These are phyloP conservation scores for Lecanoromycetidae sp. DNA, from an alignment of 2,329 filamentous ascomycete species.

Conservation along the genomic window DNA sequence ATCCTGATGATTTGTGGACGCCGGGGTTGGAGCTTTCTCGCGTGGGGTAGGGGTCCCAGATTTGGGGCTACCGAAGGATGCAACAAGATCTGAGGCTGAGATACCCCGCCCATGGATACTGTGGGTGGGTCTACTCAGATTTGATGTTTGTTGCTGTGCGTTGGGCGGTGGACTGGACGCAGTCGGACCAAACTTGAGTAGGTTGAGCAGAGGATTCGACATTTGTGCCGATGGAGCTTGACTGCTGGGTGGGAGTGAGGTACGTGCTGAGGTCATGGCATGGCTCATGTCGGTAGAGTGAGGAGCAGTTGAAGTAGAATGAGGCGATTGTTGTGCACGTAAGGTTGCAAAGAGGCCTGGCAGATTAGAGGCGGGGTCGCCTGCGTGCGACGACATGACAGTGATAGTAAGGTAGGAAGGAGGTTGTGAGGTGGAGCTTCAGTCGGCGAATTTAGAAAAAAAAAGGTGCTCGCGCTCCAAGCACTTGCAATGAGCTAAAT, in stretches of 20 bases:
- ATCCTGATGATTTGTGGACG: constrained; percentile 57
- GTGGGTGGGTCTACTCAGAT: constrained; percentile 18
- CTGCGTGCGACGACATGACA: constrained; percentile 5
- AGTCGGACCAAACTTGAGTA: constrained; percentile 52
- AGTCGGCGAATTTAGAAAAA: no score
- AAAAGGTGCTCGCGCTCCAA: no score
- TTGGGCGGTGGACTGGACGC: constrained; percentile 17
- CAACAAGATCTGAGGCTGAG: constrained; percentile 46
- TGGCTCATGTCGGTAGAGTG: not conserved
- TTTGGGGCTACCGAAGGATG: constrained; percentile 42
- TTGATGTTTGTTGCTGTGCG: constrained; percentile 24
- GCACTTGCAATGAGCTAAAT: no score
- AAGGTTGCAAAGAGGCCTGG: constrained; percentile 12
- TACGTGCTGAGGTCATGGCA: not conserved
- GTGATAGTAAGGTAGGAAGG: no score
- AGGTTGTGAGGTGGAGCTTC: not conserved
- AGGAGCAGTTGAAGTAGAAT: not conserved
- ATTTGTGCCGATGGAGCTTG: constrained; percentile 3
- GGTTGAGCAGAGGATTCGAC: constrained; percentile 39
- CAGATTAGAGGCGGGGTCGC: constrained; percentile 7
- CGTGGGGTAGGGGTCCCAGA: constrained; percentile 21
- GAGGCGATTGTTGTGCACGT: not conserved
- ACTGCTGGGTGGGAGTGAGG: not conserved
- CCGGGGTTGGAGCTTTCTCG: constrained; percentile 5
- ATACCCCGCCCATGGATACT: constrained; percentile 28